Evolutionary conservation across 2,329 filamentous ascomycete species (phyloP), one percentile per base, ranked within the genome.

Genomic region (Apiospora sp.): DNA sequence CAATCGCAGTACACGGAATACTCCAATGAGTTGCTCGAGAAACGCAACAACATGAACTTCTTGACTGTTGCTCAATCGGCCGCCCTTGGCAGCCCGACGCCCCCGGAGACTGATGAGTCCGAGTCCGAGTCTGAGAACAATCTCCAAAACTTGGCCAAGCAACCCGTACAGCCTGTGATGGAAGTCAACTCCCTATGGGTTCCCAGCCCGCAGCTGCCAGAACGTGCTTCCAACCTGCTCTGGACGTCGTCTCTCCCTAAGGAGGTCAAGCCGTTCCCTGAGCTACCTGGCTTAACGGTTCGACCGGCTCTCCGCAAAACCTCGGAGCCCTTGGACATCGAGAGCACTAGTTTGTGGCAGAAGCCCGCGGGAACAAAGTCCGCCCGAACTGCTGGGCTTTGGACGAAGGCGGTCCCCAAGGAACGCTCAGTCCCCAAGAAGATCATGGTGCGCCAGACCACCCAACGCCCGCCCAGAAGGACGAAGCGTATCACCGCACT

Each of bases 401-500:
- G 80, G 80, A 75, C 72, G 49, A 76, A 77, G 46, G 54, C 69
- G 34, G 41, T 71, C n/a, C 73, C 72, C 5, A 74, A 71, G 27
- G 74, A 75, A 68, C 74, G 77, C 72, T 76, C 49, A 54, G 37
- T 54, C 8, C 75, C 73, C 8, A 68, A 64, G 61, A 71, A 72
- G 68, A 72, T 77, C 79, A 71, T 75, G 76, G 27, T 76, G 48
- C 87, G 87, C 13, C 86, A 86, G 19, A 75, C 86, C 3, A 88
- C 87, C 1, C 85, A 87, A 72, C 85, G 86, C 67, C 90, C 90
- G 19, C 86, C 87, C 19, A 84, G 90, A 61, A 87, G 84, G 71
- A 89, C 82, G 77, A 89, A 84, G 80, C 87, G 89, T 58, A 81
- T 90, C n/a, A 90, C 89, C 10, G 78, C 87, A 67, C 85, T 92